Evolutionary conservation across 805 yeast genomes (phyloP).

Genomic region (Zygosaccharomyces rouxii): DNA sequence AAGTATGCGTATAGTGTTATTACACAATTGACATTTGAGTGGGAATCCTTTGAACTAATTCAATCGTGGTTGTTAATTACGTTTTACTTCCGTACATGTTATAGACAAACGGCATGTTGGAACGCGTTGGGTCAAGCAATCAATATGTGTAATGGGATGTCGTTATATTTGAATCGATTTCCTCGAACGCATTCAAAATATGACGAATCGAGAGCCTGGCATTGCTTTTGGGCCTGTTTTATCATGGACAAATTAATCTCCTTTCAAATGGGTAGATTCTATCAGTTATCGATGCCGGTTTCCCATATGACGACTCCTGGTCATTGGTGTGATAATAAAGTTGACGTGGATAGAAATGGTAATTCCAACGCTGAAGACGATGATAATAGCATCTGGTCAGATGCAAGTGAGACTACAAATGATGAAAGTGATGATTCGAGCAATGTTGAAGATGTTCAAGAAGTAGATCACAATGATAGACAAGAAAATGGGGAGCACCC

Average conservation of each 20-base stretch:
- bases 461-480: background rate
- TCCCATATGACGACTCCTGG: conserved; percentile 21
- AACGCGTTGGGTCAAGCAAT: conserved; percentile 42
- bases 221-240: conserved; percentile 54
- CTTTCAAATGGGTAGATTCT: conserved; percentile 48
- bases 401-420: background rate
- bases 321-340: conserved; percentile 5
- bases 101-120: conserved; percentile 43
- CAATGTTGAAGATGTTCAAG: background rate
- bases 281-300: conserved; percentile 29
- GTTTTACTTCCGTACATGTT: conserved; percentile 41
- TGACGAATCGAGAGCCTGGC: conserved; percentile 44
- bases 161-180: conserved; percentile 34
- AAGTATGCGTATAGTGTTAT: conserved; percentile 39
- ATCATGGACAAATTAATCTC: conserved; percentile 51
- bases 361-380: background rate
- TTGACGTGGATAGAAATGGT: background rate
- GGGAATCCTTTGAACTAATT: conserved; percentile 49
- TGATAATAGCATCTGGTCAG: background rate
- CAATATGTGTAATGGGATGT: conserved; percentile 43
- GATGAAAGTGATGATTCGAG: background rate
- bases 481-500: no score
- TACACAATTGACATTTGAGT: conserved; percentile 42
- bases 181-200: conserved; percentile 27
- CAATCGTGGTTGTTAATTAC: conserved; percentile 48